Conservation (phyloP, 2,329 filamentous ascomycete genomes). For the Colletotrichum sojae region DNA sequence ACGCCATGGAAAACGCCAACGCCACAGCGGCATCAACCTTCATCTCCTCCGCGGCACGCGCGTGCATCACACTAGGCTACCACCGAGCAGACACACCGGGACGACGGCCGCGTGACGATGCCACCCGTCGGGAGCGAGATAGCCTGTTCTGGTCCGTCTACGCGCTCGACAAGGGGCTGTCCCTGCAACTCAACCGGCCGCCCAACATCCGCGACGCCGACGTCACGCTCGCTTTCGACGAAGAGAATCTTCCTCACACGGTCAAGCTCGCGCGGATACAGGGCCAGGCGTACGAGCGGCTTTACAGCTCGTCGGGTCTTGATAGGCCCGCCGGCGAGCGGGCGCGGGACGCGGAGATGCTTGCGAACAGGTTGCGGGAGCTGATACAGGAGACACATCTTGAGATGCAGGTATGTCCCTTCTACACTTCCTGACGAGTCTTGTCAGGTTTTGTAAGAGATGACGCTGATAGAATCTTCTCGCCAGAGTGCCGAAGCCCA, state of each 20-base stretch:
- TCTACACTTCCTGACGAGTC: neutral
- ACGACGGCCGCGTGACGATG: conserved; percentile 6
- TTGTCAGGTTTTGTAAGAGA: neutral
- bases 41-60: conserved; percentile 52
- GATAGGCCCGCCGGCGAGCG: neutral
- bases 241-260: conserved; percentile 37
- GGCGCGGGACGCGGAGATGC: conserved; percentile 2
- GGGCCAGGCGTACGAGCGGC: conserved; percentile 50
- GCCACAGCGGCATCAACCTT: conserved; percentile 51
- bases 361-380: neutral
- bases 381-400: conserved; percentile 12
- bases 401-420: neutral
- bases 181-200: conserved; percentile 51
- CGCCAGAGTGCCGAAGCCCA: neutral
- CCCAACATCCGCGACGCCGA: conserved; percentile 52
- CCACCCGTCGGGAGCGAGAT: conserved; percentile 32
- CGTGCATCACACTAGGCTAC: conserved; percentile 52
- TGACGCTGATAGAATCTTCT: neutral
- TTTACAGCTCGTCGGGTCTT: conserved; percentile 48
- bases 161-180: conserved; percentile 53
- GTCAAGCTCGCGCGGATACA: conserved; percentile 47
- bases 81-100: conserved; percentile 43
- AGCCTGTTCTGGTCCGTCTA: conserved; percentile 55
- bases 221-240: conserved; percentile 44
- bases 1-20: conserved; percentile 51